These are phyloP conservation scores for Lachancea cidri DNA, from an alignment of 805 yeast species.

Conservation along the genomic window DNA sequence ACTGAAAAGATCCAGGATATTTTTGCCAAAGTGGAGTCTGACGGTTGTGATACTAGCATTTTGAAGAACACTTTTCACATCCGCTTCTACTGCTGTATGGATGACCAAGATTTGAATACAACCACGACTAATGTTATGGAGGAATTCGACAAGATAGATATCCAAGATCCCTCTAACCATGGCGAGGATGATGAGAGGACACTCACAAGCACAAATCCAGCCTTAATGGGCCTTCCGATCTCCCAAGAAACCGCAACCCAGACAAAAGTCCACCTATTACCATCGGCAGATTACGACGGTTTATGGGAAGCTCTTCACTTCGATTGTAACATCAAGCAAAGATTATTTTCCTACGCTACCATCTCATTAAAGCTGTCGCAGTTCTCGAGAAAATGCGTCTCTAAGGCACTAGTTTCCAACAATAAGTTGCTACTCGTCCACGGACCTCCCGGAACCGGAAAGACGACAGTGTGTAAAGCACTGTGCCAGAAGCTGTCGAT, in stretches of 20 bases:
- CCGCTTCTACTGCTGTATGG: constrained; percentile 13
- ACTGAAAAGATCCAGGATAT: not conserved
- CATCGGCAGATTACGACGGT: constrained; percentile 29
- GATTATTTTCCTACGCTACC: constrained; percentile 31
- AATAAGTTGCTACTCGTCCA: constrained; percentile 32
- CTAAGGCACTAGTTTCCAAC: constrained; percentile 14
- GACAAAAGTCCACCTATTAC: constrained; percentile 23
- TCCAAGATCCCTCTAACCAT: constrained; percentile 12
- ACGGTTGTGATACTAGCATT: too few species aligned
- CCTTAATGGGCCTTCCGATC: constrained; percentile 10
- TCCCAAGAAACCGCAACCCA: constrained; percentile 17
- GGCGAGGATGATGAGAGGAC: constrained; percentile 14
- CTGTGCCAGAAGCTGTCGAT: constrained; percentile 38
- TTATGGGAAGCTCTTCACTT: constrained; percentile 36
- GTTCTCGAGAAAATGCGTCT: constrained; percentile 4
- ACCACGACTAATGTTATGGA: constrained; percentile 12
- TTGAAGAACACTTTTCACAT: constrained; percentile 2
- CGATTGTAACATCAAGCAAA: constrained; percentile 29
- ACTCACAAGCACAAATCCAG: constrained; percentile 5
- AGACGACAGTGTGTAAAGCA: constrained; percentile 39
- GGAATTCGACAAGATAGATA: constrained; percentile 30
- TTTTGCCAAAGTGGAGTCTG: not conserved
- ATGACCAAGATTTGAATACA: constrained; percentile 6
- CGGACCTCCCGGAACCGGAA: constrained; percentile 47
- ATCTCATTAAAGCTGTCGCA: constrained; percentile 26